Conservation (phyloP, 495 filamentous ascomycete genomes). For the Astrocystis sublimbata region DNA sequence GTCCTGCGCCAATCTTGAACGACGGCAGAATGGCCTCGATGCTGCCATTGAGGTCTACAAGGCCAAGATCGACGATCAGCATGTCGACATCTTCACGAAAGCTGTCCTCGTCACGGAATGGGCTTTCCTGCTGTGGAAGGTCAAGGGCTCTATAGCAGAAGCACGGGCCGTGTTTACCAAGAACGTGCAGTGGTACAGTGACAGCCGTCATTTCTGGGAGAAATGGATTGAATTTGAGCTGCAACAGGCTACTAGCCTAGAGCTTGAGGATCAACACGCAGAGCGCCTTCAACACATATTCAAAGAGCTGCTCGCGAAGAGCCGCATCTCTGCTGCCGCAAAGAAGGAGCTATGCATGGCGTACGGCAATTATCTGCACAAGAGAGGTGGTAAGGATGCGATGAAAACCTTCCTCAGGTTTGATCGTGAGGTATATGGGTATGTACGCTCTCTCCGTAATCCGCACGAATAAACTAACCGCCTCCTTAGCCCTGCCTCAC, state of each 20-base stretch:
- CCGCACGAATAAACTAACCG: conserved; percentile 18
- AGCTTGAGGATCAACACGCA: conserved; percentile 65
- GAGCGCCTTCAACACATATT: conserved; percentile 79
- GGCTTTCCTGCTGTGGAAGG: conserved; percentile 87
- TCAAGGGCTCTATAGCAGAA: conserved; percentile 81
- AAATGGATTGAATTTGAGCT: conserved; percentile 89
- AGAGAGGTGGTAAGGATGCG: conserved; percentile 77
- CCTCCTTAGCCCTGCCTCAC: conserved; percentile 48
- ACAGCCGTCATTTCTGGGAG: conserved; percentile 89
- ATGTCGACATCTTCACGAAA: conserved; percentile 76
- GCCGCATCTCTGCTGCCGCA: conserved; percentile 62
- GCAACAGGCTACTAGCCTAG: conserved; percentile 73
- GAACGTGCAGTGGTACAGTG: conserved; percentile 81
- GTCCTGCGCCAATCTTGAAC: conserved; percentile 83
- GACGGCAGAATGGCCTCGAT: conserved; percentile 81
- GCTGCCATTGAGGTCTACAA: conserved; percentile 87
- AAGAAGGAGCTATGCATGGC: conserved; percentile 76
- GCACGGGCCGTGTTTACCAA: conserved; percentile 82
- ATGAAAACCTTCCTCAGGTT: conserved; percentile 84
- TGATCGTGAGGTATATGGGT: conserved; percentile 87
- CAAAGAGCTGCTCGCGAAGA: conserved; percentile 73
- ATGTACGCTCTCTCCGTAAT: conserved; percentile 32
- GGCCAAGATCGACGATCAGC: conserved; percentile 68
- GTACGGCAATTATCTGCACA: conserved; percentile 84
- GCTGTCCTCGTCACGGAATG: conserved; percentile 86